phyloP scores from a whole-genome alignment of 495 filamentous ascomycete species.

The Margaritispora aquatica region DNA sequence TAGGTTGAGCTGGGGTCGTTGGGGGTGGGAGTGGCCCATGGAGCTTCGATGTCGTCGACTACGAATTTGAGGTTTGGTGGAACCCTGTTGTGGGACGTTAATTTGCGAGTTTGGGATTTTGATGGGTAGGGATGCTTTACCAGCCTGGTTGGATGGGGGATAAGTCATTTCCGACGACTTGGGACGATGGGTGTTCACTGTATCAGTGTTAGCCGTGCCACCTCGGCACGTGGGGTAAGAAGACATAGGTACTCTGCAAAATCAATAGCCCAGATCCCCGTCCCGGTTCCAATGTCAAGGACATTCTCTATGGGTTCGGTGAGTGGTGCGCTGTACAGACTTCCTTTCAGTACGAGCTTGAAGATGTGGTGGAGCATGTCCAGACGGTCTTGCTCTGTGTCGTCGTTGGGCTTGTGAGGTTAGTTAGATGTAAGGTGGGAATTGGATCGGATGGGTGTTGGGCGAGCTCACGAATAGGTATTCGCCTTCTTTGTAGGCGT shows the following conservation, averaged over 20 bases:
- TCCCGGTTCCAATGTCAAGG: slow-evolving; percentile 6
- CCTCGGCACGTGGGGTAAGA: neutral
- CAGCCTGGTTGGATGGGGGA: slow-evolving; percentile 23
- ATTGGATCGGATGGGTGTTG: slow-evolving; percentile 11
- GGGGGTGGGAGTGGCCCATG: slow-evolving; percentile 41
- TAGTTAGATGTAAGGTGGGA: no score
- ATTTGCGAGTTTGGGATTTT: neutral
- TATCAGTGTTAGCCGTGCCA: neutral
- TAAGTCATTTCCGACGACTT: slow-evolving; percentile 47
- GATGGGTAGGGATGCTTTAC: neutral
- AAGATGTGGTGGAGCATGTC: slow-evolving; percentile 28
- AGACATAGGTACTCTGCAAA: slow-evolving; percentile 27
- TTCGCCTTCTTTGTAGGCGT: slow-evolving; percentile 31
- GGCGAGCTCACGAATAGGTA: slow-evolving; percentile 21
- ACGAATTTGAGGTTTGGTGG: slow-evolving; percentile 46
- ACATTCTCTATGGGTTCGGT: slow-evolving; percentile 23
- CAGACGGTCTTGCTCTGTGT: slow-evolving; percentile 3
- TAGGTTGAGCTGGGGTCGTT: no score
- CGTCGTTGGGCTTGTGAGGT: slow-evolving; percentile 32
- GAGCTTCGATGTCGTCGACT: slow-evolving; percentile 47
- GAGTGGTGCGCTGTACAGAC: slow-evolving; percentile 38
- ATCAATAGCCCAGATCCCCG: slow-evolving; percentile 46
- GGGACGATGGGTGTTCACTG: slow-evolving; percentile 33
- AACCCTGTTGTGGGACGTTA: slow-evolving; percentile 22
- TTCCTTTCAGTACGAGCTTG: slow-evolving; percentile 34